These are phyloP conservation scores for Urostyla sp. DNA, from an alignment of 73 alveolate species.

Conservation along the genomic window DNA sequence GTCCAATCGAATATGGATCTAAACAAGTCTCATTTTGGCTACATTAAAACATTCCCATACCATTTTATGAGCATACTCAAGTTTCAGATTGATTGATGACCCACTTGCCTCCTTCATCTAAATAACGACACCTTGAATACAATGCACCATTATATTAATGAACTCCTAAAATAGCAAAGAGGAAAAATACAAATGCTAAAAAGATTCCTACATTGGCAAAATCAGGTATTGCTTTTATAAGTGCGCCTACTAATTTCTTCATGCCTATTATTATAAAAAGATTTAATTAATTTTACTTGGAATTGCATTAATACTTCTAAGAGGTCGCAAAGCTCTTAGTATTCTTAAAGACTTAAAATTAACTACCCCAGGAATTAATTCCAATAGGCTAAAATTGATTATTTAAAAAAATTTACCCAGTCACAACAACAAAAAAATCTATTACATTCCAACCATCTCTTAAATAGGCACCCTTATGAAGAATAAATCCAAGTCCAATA, in stretches of 20 bases:
- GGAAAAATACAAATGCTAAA: conserved; percentile 34
- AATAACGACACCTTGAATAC: conserved; percentile 40
- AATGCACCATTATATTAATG: conserved; percentile 22
- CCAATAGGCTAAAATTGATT: conserved; percentile 17
- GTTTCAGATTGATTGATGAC: no score
- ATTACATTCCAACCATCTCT: conserved; percentile 82
- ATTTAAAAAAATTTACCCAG: conserved; percentile 34
- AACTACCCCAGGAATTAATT: background rate
- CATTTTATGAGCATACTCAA: conserved; percentile 27
- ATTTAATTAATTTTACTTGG: conserved; percentile 30
- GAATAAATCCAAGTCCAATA: conserved; percentile 61
- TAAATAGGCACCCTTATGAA: conserved; percentile 56
- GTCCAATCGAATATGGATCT: no score
- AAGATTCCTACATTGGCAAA: conserved; percentile 51
- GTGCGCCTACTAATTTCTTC: conserved; percentile 30
- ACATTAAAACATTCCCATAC: no score
- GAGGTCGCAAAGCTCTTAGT: conserved; percentile 48
- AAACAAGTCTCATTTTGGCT: no score
- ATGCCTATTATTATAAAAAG: conserved; percentile 16
- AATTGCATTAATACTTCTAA: conserved; percentile 55
- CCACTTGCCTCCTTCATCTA: no score
- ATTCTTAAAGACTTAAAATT: conserved; percentile 47
- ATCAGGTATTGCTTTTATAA: conserved; percentile 50
- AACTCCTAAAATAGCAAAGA: conserved; percentile 62
- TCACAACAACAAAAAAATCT: conserved; percentile 50